Base-by-base conservation (phyloP, 306 rosid genomes). In the Cicer bijugum region DNA sequence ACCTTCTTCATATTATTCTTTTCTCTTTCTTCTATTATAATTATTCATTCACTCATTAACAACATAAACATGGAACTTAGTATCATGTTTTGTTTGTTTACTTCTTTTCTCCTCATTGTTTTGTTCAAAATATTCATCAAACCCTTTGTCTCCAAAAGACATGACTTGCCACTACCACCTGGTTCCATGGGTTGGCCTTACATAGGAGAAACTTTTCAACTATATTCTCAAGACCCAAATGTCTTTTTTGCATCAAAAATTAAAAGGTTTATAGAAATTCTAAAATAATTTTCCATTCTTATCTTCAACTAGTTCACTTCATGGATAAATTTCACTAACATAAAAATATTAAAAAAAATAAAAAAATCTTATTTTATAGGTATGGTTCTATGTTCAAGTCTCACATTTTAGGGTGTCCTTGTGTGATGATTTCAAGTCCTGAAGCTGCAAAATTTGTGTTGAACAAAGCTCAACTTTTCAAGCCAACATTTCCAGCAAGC, bases 371-470 rank as follows among this genome's bases (percentile, higher is more conserved):
- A 0, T 55, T 60, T 9, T 69, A 17, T 67, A 93, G 97, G 89
- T 94, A 84, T 79, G 99, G 99, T 14, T 79, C 96, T 7, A 86
- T 94, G 84, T 94, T 91, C 92, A 94, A 94, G 90, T 85, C 99
- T 39, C 96, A 94, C 93, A 89, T 94, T 84, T 64, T 94, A 80
- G 99, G 99, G 2, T 94, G 97, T 75, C 99, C 99, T 7, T 91
- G 97, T 33, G 96, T 90, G 77, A 91, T 94, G 99, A 82, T 90
- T 74, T 89, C 99, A 1, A 91, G 92, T 69, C 97, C 99, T 0
- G 96, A 90, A 35, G 99, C 97, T 4, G 99, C 89, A 0, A 94
- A 87, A 62, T 89, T 94, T 74, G 99, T 94, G 53, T 87, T 94
- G 2, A 83, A 88, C 86, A 3, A 86, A 74, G 88, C 96, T 59